Conservation (phyloP, 345 rosid genomes). For the Euphorbia pulcherrima region DNA sequence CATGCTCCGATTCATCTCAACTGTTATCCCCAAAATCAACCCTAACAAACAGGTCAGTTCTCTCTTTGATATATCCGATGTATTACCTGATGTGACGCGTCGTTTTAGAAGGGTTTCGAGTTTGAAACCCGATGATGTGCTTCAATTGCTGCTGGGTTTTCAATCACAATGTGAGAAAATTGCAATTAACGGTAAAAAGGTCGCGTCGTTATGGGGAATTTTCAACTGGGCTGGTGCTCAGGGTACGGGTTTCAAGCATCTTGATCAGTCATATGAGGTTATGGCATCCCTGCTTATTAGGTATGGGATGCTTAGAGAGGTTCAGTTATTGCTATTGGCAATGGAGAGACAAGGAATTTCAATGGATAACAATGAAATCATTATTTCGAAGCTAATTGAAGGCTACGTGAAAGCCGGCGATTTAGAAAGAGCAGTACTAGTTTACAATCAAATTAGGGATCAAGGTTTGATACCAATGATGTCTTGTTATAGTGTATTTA, state of each 20-base stretch:
- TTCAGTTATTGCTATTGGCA: constrained; percentile 47
- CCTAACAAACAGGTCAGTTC: constrained; percentile 28
- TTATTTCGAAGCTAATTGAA: constrained; percentile 45
- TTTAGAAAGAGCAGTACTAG: constrained; percentile 45
- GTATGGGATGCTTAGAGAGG: constrained; percentile 56
- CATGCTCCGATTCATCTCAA: constrained; percentile 37
- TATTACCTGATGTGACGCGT: constrained; percentile 55
- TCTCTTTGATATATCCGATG: constrained; percentile 47
- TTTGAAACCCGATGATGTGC: constrained; percentile 55
- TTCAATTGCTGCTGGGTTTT: constrained; percentile 50
- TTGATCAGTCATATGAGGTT: constrained; percentile 44
- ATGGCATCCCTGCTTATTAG: constrained; percentile 55
- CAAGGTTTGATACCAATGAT: constrained; percentile 37
- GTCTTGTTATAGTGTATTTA: constrained; percentile 39
- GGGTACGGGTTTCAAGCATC: constrained; percentile 50
- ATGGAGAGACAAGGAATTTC: constrained; percentile 40
- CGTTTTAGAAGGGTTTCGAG: constrained; percentile 40
- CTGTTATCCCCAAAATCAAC: constrained; percentile 21
- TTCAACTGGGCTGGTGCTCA: constrained; percentile 49
- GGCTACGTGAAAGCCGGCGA: constrained; percentile 42
- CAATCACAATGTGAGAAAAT: constrained; percentile 36
- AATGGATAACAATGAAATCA: constrained; percentile 38
- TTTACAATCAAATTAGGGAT: constrained; percentile 51
- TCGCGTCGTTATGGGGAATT: constrained; percentile 57
- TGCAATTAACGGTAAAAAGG: constrained; percentile 38